Conservation (phyloP, 768 basidiomycete species). For the Phylloporus rhodoxanthus region DNA sequence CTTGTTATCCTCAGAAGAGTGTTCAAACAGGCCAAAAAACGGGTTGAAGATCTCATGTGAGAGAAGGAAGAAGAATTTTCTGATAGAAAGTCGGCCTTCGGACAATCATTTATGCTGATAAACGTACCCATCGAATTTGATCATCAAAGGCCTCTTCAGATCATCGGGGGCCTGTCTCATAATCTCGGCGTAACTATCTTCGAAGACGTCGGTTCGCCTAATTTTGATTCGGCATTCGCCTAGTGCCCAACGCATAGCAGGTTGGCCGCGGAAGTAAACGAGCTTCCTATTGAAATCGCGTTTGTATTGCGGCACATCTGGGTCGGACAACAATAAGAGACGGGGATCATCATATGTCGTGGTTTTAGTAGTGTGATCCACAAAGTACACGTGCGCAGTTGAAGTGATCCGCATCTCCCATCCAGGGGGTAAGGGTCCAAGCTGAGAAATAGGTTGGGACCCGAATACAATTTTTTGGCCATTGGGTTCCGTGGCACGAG, state of each 20-base stretch:
- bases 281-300: constrained; percentile 98
- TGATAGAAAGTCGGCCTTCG: constrained; percentile 29
- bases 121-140: constrained; percentile 94
- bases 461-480: constrained; percentile 84
- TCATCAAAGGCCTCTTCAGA: constrained; percentile 97
- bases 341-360: constrained; percentile 99
- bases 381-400: constrained; percentile 97
- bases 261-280: constrained; percentile 98
- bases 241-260: constrained; percentile 94
- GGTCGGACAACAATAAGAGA: constrained; percentile 86
- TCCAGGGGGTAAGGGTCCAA: constrained; percentile 93
- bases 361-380: constrained; percentile 99
- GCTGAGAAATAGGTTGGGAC: constrained; percentile 92
- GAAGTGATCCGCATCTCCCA: constrained; percentile 99
- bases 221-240: constrained; percentile 99
- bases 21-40: constrained; percentile 99
- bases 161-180: constrained; percentile 99
- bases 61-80: constrained; percentile 99
- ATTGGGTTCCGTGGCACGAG: constrained; percentile 96
- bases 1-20: constrained; percentile 99
- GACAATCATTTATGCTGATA: not conserved
- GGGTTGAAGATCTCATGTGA: constrained; percentile 99
- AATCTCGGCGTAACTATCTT: constrained; percentile 98
- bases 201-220: constrained; percentile 94
- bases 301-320: constrained; percentile 98